These are phyloP conservation scores for Calamus simplicifolius DNA, from an alignment of 176 grass and related monocot genomes.

Conservation along the genomic window DNA sequence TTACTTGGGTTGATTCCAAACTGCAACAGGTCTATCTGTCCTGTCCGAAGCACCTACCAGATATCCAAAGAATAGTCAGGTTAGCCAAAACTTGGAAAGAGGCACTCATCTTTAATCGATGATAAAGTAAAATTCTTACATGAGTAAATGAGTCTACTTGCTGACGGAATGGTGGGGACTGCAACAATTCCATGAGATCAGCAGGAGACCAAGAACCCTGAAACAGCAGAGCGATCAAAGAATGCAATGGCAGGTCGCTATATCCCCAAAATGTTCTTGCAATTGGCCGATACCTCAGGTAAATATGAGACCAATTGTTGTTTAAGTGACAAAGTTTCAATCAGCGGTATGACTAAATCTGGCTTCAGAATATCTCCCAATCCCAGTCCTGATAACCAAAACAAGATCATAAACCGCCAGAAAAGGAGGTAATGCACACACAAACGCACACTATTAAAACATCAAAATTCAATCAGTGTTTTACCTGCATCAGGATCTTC, in stretches of 20 bases:
- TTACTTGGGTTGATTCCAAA: constrained; percentile 89
- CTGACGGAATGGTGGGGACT: constrained; percentile 86
- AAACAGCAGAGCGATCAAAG: constrained; percentile 27
- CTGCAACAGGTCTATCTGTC: constrained; percentile 84
- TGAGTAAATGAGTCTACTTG: constrained; percentile 93
- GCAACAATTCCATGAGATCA: constrained; percentile 88
- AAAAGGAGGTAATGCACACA: too few relatives aligned
- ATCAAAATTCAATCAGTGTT: background rate
- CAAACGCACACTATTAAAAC: too few relatives aligned
- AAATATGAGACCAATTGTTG: constrained; percentile 42
- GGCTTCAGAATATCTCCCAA: constrained; percentile 86
- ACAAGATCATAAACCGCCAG: background rate
- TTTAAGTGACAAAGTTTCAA: constrained; percentile 67
- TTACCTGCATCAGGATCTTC: constrained; percentile 93
- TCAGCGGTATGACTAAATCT: constrained; percentile 68
- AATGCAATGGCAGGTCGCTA: constrained; percentile 2
- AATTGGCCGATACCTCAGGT: constrained; percentile 33
- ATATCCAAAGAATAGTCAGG: constrained; percentile 23
- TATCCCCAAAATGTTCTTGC: constrained; percentile 31
- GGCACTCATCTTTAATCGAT: background rate
- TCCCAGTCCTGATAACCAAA: constrained; percentile 54
- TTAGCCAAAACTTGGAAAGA: constrained; percentile 1
- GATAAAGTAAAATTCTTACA: constrained; percentile 32
- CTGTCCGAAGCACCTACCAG: constrained; percentile 73
- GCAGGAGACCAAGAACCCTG: constrained; percentile 63